phyloP scores from a whole-genome alignment of 2,329 filamentous ascomycete species.

The Aspergillus puulaauensis region DNA sequence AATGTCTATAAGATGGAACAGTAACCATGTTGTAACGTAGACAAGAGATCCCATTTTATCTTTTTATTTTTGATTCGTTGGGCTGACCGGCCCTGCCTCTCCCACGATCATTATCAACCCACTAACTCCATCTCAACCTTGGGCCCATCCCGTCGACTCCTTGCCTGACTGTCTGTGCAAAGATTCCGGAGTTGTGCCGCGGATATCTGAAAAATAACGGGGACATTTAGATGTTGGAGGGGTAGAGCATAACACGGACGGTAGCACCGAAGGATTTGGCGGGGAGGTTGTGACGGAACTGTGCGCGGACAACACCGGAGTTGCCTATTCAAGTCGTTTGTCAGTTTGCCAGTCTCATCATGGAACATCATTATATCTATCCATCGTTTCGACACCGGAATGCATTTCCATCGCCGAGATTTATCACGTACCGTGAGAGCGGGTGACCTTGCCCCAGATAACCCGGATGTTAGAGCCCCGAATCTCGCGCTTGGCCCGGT shows the following conservation, averaged over 20 bases:
- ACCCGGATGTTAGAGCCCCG: constrained; percentile 98
- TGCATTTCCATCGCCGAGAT: not conserved
- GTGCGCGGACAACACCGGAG: constrained; percentile 95
- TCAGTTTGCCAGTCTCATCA: constrained; percentile 7
- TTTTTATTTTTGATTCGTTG: constrained; percentile 40
- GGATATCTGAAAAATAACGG: constrained; percentile 31
- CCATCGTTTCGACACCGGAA: not conserved
- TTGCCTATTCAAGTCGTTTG: constrained; percentile 62
- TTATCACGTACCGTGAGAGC: constrained; percentile 75
- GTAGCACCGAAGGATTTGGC: constrained; percentile 95
- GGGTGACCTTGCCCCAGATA: constrained; percentile 98
- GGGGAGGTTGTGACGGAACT: constrained; percentile 95
- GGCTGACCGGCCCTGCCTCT: constrained; percentile 39
- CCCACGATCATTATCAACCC: constrained; percentile 42
- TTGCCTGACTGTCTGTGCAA: constrained; percentile 38
- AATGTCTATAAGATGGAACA: constrained; percentile 25
- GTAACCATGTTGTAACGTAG: constrained; percentile 28
- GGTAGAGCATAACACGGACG: constrained; percentile 96
- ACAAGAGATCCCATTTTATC: constrained; percentile 33
- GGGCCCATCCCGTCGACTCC: constrained; percentile 39
- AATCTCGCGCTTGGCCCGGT: constrained; percentile 91
- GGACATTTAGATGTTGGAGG: constrained; percentile 83
- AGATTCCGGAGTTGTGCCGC: constrained; percentile 35
- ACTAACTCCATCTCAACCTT: constrained; percentile 41
- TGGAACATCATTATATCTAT: not conserved